Evolutionary conservation across 192 early-diverging fungal genomes (phyloP).

Genomic region (Lunasporangiospora selenospora): DNA sequence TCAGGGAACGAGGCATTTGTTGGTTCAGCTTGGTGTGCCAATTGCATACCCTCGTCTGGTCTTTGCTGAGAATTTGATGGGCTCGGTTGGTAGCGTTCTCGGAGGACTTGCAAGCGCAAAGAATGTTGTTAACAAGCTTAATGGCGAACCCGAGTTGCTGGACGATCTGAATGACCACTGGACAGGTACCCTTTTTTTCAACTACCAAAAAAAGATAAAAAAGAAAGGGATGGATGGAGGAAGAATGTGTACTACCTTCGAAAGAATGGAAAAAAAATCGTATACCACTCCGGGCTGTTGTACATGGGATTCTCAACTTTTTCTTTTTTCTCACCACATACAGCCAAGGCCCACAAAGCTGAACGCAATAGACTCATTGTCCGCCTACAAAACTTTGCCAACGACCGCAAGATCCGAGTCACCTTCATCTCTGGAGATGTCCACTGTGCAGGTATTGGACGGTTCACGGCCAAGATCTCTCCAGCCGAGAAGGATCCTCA

Average conservation of each 20-base stretch:
- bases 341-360: constrained; percentile 66
- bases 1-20: constrained; percentile 65
- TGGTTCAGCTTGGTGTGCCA: constrained; percentile 77
- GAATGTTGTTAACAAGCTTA: constrained; percentile 55
- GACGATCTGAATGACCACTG: constrained; percentile 88
- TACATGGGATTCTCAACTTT: neutral
- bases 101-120: constrained; percentile 64
- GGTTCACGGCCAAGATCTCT: constrained; percentile 38
- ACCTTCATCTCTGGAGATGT: constrained; percentile 89
- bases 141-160: constrained; percentile 85
- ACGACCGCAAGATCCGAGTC: constrained; percentile 68
- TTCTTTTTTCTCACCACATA: constrained; percentile 28
- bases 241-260: too few species aligned
- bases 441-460: constrained; percentile 50
- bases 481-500: constrained; percentile 69
- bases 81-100: constrained; percentile 62
- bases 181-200: constrained; percentile 14
- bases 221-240: too few species aligned
- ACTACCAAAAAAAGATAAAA: too few species aligned
- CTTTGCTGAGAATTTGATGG: constrained; percentile 72
- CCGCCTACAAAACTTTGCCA: constrained; percentile 73
- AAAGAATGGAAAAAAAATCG: neutral
- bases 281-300: neutral
- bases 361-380: constrained; percentile 76
- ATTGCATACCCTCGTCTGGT: constrained; percentile 79